Base-by-base conservation (phyloP, 257 asterid species). In the Primulina eburnea region DNA sequence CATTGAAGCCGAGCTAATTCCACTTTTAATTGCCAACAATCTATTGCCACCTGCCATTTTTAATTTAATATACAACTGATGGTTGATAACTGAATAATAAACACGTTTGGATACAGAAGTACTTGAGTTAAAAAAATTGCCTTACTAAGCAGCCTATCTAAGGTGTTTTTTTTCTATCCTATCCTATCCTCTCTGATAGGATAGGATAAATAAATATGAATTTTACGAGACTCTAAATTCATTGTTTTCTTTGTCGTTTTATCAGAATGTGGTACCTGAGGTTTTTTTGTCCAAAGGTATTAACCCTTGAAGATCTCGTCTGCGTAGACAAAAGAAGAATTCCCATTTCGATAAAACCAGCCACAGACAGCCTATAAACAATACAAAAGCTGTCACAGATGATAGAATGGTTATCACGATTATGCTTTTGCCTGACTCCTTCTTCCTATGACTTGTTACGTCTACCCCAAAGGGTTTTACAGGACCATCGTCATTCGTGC, bases 381-480 rank as follows among this genome's bases (percentile, higher is more conserved):
- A 82, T 59, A 88, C 82, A 66, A 90, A 81, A 65, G 88, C 90
- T 40, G 95, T 81, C 71, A 81, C 78, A 8, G 89, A 83, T 68
- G 97, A 90, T 3, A 90, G 82, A 71, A 77, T 83, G 47, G 90
- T 80, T 69, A 90, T 81, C 11, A 83, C 59, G 52, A 82, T 74
- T 82, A 79, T 76, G 73, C 74, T 87, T 75, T 71, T 81, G 58
- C 80, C 58, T 8, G 82, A 60, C 28, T 75, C 79, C n/a, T 70
- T 77, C 77, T 81, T 87, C 75, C 74, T 87, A 62, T 73, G 72
- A 77, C 76, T 81, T 5, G 94, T 75, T 58, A 90, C 83, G 34
- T 90, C 90, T 57, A 86, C 96, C 17, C 97, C 98, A 26, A 92
- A 58, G 2, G 98, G 98, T 72, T 92, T 90, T 65, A 85, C 69